Evolutionary conservation across 2,329 filamentous ascomycete species (phyloP), one percentile per base, ranked within the genome.

Genomic region (Microsporum ferrugineum): DNA sequence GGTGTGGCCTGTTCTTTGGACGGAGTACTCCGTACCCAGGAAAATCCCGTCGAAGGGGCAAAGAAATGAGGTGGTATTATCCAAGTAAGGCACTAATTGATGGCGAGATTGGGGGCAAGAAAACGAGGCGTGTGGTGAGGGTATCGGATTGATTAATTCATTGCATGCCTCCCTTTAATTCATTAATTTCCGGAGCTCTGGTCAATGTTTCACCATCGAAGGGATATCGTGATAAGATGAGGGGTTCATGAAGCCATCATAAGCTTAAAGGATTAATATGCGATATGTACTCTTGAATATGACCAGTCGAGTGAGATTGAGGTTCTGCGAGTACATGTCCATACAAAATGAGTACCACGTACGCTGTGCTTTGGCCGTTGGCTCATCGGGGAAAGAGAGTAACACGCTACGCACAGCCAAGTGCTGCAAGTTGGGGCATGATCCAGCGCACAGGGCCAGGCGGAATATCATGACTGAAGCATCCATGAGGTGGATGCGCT

Each of bases 321-420:
- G 45, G 45, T 51, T 51, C 27, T 29, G 45, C 27, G 45, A 51
- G 14, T 23, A 33, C 45, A 51, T 33, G 45, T 27, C 23, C 45
- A 31, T 51, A 51, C 45, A 31, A 31, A 51, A 8, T 7, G 23
- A 47, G 43, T 47, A 47, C 43, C 43, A 47, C 43, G 27, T 23
- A 55, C 33, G 51, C 14, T 55, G 51, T 55, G 33, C 51, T 38
- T 55, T 55, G 51, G 51, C 51, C 51, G 51, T 55, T 55, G 14
- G 33, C 23, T 51, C 23, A 34, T 31, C 33, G 33, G 51, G n/a
- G 12, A 55, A 55, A 55, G 31, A 55, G 51, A 34, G 33, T 2
- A 29, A 55, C 36, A 31, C 51, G 17, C 51, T 5, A 55, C n/a
- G 14, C 51, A 23, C 31, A 55, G 31, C 51, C 51, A 34, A 55